Evolutionary conservation across 2,329 filamentous ascomycete species (phyloP).

Genomic region (Aspergillus costaricaensis): DNA sequence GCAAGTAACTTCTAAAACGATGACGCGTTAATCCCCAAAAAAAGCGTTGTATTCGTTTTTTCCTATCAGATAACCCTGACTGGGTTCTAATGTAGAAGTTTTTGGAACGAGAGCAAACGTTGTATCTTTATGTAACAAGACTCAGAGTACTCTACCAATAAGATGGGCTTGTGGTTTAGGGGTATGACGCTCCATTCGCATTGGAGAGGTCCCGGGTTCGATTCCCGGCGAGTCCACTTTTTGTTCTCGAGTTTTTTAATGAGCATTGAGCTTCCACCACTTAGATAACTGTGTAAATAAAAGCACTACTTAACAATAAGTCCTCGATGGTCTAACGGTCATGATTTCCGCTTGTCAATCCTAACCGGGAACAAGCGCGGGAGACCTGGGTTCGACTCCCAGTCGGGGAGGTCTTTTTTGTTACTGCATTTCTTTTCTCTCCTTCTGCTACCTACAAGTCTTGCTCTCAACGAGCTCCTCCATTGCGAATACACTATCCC

Average conservation of each 20-base stretch:
- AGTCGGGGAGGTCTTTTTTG: conserved; percentile 1
- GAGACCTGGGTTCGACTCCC: conserved; percentile 12
- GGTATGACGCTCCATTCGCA: conserved; percentile 17
- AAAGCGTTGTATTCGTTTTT: too few species aligned
- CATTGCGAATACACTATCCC: too few species aligned
- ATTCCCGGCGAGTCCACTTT: conserved; percentile 16
- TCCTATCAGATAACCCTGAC: too few species aligned
- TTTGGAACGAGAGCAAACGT: too few species aligned
- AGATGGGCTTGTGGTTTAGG: conserved; percentile 16
- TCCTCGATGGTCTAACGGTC: conserved; percentile 12
- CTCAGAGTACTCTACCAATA: not conserved
- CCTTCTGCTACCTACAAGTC: too few species aligned
- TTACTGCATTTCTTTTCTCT: not conserved
- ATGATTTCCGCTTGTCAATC: conserved; percentile 13
- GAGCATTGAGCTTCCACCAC: not conserved
- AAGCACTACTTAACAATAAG: fast-evolving
- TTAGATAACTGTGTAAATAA: fast-evolving
- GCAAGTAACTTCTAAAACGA: too few species aligned
- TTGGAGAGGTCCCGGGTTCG: conserved; percentile 17
- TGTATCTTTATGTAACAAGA: not conserved
- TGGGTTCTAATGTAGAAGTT: too few species aligned
- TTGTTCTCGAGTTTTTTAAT: not conserved
- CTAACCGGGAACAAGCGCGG: not conserved
- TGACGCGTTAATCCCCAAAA: too few species aligned
- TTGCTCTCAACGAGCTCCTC: too few species aligned